Evolutionary conservation across 129 eudicot species (phyloP).

Genomic region (Saussurea involucrata): DNA sequence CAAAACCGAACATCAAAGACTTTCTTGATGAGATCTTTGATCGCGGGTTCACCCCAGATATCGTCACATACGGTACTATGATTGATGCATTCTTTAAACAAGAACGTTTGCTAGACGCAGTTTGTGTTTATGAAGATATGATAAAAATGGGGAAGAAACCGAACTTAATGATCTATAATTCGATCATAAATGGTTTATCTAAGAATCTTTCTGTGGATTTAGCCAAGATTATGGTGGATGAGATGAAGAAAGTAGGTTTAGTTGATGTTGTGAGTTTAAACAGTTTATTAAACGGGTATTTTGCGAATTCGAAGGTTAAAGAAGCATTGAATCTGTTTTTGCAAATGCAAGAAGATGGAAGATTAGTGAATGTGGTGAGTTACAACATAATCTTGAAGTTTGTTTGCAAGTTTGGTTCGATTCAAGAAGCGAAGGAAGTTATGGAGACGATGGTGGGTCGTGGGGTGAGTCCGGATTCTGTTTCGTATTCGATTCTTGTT

Average conservation of each 20-base stretch:
- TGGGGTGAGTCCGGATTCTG: constrained; percentile 39
- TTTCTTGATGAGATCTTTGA: constrained; percentile 47
- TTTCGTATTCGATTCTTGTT: constrained; percentile 41
- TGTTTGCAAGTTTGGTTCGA: constrained; percentile 50
- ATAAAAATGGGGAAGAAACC: constrained; percentile 42
- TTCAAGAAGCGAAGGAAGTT: constrained; percentile 51
- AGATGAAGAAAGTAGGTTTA: constrained; percentile 30
- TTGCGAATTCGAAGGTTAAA: constrained; percentile 34
- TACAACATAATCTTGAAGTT: constrained; percentile 49
- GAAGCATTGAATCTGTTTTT: constrained; percentile 43
- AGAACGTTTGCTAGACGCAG: constrained; percentile 40
- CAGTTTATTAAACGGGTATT: constrained; percentile 52
- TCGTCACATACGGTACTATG: constrained; percentile 52
- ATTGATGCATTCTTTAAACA: constrained; percentile 52
- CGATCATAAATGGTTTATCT: constrained; percentile 56
- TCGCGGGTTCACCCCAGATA: constrained; percentile 48
- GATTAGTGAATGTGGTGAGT: constrained; percentile 37
- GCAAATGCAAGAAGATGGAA: constrained; percentile 47
- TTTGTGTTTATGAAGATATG: constrained; percentile 53
- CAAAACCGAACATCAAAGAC: constrained; percentile 31
- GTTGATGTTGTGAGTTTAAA: constrained; percentile 44
- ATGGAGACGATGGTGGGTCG: constrained; percentile 34
- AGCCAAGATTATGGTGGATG: constrained; percentile 38
- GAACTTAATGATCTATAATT: constrained; percentile 52
- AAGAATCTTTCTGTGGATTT: constrained; percentile 39